A percentile compares a stretch with the other conserved stretches of the same genome.
These are phyloP conservation scores for Copromyces sp. DNA, from an alignment of 495 filamentous ascomycete genomes.

Conservation along the genomic window DNA sequence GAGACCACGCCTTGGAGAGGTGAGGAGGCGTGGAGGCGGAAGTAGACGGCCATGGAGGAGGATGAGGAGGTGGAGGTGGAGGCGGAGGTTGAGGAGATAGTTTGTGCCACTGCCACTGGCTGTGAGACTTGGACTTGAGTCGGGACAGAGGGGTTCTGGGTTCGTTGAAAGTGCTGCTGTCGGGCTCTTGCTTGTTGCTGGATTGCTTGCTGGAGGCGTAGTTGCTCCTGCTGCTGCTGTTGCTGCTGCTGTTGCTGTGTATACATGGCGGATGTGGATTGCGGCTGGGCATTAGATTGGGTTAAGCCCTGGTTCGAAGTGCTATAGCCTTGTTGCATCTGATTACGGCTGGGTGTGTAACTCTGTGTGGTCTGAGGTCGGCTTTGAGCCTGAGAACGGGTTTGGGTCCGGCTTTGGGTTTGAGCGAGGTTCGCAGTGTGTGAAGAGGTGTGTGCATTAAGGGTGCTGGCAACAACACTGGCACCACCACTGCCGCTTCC, in stretches of 20 bases:
- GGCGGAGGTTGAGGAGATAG: background rate
- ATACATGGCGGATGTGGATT: background rate
- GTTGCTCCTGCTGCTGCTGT: background rate
- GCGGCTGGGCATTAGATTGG: background rate
- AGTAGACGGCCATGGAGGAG: slow-evolving; percentile 44
- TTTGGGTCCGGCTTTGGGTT: background rate
- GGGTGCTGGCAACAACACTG: background rate
- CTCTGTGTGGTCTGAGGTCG: background rate
- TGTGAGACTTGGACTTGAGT: too few species aligned
- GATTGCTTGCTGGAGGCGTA: background rate
- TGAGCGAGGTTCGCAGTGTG: background rate
- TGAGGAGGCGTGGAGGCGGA: slow-evolving; percentile 50
- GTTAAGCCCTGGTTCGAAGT: background rate
- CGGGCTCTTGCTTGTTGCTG: background rate
- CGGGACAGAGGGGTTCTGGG: too few species aligned
- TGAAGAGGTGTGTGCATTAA: background rate
- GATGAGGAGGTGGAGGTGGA: slow-evolving; percentile 4
- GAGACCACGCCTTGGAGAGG: slow-evolving; percentile 34
- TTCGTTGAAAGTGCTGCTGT: slow-evolving; percentile 2
- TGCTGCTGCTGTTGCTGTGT: background rate
- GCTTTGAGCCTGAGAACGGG: background rate
- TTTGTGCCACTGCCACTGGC: too few species aligned
- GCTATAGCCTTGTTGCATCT: background rate
- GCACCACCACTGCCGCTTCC: background rate
- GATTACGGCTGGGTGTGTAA: background rate